Evolutionary conservation across 441 rosid genomes (phyloP).

Genomic region (Hura crepitans): DNA sequence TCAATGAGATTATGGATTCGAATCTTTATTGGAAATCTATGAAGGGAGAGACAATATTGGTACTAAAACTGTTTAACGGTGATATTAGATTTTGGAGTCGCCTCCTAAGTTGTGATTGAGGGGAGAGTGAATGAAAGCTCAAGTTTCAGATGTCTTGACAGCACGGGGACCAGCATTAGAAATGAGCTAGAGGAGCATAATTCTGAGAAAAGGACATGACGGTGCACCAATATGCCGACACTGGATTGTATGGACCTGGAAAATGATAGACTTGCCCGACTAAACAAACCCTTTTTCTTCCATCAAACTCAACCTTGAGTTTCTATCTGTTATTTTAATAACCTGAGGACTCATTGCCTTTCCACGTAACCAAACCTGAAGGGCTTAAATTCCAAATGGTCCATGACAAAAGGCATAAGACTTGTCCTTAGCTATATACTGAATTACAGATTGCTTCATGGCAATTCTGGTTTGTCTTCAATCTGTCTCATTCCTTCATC

Average conservation of each 20-base stretch:
- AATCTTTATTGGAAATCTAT: too few relatives aligned
- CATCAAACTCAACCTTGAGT: neutral
- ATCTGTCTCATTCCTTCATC: neutral
- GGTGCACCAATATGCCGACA: neutral
- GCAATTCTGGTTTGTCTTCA: neutral
- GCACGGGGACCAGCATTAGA: too few relatives aligned
- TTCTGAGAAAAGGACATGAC: constrained; percentile 25
- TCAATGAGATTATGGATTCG: too few relatives aligned
- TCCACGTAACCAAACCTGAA: constrained; percentile 2
- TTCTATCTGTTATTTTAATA: constrained; percentile 3
- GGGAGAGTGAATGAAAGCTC: too few relatives aligned
- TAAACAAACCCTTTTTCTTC: constrained; percentile 2
- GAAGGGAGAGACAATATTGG: too few relatives aligned
- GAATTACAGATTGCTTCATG: neutral
- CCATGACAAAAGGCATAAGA: constrained; percentile 12
- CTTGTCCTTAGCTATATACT: constrained; percentile 1
- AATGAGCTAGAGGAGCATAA: too few relatives aligned
- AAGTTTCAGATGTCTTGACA: too few relatives aligned
- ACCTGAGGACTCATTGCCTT: neutral
- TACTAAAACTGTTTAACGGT: too few relatives aligned
- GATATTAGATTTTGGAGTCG: too few relatives aligned
- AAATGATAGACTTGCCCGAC: neutral
- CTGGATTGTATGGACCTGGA: neutral
- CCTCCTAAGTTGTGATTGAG: too few relatives aligned
- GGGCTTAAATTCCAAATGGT: constrained; percentile 24